Conservation (phyloP, 75 land plant species). For the Larix kaempferi region DNA sequence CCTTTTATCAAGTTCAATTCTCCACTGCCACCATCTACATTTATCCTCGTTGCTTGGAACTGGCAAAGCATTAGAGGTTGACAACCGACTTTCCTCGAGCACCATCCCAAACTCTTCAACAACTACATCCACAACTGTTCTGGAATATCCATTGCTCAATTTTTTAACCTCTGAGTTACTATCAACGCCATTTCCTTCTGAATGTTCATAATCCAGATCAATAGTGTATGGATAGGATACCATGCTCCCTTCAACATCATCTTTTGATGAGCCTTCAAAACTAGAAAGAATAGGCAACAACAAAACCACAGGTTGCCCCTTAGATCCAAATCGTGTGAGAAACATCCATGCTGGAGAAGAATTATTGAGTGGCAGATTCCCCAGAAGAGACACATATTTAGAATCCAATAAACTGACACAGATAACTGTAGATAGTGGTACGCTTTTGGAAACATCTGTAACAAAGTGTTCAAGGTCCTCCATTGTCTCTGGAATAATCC, state of each 20-base stretch:
- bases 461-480: conserved; percentile 30
- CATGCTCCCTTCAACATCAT: too few species aligned
- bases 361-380: conserved; percentile 16
- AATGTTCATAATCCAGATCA: too few species aligned
- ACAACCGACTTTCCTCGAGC: conserved; percentile 58
- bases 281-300: conserved; percentile 48
- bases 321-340: conserved; percentile 44
- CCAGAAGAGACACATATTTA: conserved; percentile 34
- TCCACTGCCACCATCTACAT: too few species aligned
- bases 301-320: conserved; percentile 40
- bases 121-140: conserved; percentile 33
- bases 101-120: conserved; percentile 43
- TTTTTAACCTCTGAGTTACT: neutral
- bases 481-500: conserved; percentile 26
- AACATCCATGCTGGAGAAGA: too few species aligned
- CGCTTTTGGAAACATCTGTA: conserved; percentile 25
- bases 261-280: conserved; percentile 51
- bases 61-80: conserved; percentile 22
- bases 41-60: conserved; percentile 33
- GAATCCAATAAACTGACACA: conserved; percentile 75
- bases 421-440: conserved; percentile 46
- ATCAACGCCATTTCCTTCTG: conserved; percentile 47
- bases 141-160: too few species aligned
- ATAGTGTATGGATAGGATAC: neutral
- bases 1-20: too few species aligned